Conservation (phyloP, 108 stramenopile species). For the Cyclotella distinguenda region DNA sequence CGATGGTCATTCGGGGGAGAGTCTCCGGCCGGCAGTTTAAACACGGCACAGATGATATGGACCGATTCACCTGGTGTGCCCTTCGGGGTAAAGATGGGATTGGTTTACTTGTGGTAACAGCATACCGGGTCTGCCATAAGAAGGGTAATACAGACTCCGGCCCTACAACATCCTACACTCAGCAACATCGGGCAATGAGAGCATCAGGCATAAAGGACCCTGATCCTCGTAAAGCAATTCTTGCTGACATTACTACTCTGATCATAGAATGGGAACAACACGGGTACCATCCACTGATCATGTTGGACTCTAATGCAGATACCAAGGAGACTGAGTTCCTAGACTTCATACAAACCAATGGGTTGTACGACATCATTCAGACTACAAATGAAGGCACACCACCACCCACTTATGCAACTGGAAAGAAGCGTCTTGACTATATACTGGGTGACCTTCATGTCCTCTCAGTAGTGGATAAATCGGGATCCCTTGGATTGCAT, state of each 20-base stretch:
- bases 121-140: constrained; percentile 7
- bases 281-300: not conserved
- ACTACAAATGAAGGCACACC: not conserved
- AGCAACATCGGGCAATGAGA: not conserved
- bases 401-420: not conserved
- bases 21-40: not conserved
- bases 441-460: not conserved
- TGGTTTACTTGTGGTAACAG: not conserved
- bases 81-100: not conserved
- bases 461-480: too few species aligned
- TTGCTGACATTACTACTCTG: not conserved
- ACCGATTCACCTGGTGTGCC: constrained; percentile 2
- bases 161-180: not conserved
- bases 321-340: not conserved
- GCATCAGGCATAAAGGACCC: not conserved
- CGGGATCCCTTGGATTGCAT: not conserved
- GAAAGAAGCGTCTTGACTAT: not conserved
- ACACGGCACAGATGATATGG: not conserved
- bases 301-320: not conserved
- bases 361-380: not conserved
- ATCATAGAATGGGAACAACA: not conserved
- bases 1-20: not conserved
- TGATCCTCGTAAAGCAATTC: not conserved
- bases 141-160: not conserved
- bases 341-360: not conserved